A percentile compares a stretch with the other conserved stretches of the same genome.
Conservation (phyloP, 2,329 filamentous ascomycete genomes). For the Beauveria medogensis region DNA sequence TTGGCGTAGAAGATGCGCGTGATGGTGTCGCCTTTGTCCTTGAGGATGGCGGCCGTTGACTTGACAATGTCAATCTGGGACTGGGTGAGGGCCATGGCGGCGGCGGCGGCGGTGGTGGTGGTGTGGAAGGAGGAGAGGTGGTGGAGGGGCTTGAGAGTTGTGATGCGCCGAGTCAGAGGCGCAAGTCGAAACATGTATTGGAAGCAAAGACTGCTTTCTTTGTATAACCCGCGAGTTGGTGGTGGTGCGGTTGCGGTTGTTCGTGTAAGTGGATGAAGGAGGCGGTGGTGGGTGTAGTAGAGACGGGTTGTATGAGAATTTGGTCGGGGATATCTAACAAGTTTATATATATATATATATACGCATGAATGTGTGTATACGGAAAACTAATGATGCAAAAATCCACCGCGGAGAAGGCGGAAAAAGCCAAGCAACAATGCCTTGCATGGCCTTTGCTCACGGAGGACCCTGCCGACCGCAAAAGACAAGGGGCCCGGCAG, state of each 20-base stretch:
- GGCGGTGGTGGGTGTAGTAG: neutral
- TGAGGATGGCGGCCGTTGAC: slow-evolving; percentile 64
- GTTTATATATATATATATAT: neutral
- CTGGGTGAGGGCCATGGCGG: slow-evolving; percentile 45
- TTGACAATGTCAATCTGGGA: slow-evolving; percentile 66
- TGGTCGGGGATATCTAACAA: neutral
- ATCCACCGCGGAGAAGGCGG: neutral
- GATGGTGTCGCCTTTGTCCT: slow-evolving; percentile 59
- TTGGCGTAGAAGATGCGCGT: slow-evolving; percentile 66
- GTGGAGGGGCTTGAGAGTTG: neutral
- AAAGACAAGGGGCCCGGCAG: too few relatives aligned
- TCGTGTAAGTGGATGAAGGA: neutral
- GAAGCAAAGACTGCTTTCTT: neutral
- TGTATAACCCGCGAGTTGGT: neutral
- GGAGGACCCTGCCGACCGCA: neutral
- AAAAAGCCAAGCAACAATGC: neutral
- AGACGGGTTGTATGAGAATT: neutral
- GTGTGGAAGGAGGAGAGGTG: neutral
- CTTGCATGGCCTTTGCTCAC: neutral
- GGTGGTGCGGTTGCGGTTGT: neutral
- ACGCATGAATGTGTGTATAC: neutral
- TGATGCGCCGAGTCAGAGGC: neutral
- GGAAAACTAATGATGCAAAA: neutral
- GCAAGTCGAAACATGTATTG: neutral
- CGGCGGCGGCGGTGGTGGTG: neutral